Percentiles rank a stretch among this genome's conserved stretches.
phyloP scores from a whole-genome alignment of 129 eudicot genomes.

The Artemisia tridentata region DNA sequence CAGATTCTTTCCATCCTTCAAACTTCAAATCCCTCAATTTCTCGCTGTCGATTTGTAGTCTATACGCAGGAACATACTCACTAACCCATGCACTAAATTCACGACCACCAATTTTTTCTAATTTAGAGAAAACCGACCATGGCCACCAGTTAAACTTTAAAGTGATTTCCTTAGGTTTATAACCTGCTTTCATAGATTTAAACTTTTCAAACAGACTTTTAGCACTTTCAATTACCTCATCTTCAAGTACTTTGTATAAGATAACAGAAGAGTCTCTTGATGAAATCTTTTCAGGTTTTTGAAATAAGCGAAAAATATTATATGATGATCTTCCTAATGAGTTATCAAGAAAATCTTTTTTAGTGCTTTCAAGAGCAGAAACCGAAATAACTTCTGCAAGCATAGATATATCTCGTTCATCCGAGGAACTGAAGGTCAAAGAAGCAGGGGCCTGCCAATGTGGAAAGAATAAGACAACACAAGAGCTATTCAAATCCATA shows the following conservation, averaged over 20 bases:
- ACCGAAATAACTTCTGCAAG: slow-evolving; percentile 79
- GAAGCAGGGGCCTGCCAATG: slow-evolving; percentile 73
- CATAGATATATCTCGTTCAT: slow-evolving; percentile 56
- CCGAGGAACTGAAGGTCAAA: slow-evolving; percentile 64
- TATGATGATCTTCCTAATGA: slow-evolving; percentile 38
- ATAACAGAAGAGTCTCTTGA: slow-evolving; percentile 69
- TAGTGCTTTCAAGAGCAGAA: slow-evolving; percentile 62
- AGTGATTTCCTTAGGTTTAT: slow-evolving; percentile 31
- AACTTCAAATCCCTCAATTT: slow-evolving; percentile 43
- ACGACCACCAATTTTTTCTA: slow-evolving; percentile 83
- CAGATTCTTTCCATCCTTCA: slow-evolving; percentile 68
- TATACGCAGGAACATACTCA: slow-evolving; percentile 75
- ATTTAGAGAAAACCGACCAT: slow-evolving; percentile 36
- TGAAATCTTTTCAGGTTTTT: slow-evolving; percentile 41
- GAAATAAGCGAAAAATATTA: slow-evolving; percentile 41
- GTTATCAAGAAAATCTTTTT: slow-evolving; percentile 39
- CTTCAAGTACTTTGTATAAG: slow-evolving; percentile 55
- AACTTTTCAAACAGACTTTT: slow-evolving; percentile 54
- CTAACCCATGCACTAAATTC: slow-evolving; percentile 72
- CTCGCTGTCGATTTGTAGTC: slow-evolving; percentile 53
- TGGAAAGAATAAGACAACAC: background rate
- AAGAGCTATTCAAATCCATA: too few relatives aligned
- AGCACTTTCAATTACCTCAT: slow-evolving; percentile 66
- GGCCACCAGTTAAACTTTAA: slow-evolving; percentile 51
- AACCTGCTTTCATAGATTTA: slow-evolving; percentile 34